Base-by-base conservation (phyloP, 441 rosid species). In the Lepidium campestre region DNA sequence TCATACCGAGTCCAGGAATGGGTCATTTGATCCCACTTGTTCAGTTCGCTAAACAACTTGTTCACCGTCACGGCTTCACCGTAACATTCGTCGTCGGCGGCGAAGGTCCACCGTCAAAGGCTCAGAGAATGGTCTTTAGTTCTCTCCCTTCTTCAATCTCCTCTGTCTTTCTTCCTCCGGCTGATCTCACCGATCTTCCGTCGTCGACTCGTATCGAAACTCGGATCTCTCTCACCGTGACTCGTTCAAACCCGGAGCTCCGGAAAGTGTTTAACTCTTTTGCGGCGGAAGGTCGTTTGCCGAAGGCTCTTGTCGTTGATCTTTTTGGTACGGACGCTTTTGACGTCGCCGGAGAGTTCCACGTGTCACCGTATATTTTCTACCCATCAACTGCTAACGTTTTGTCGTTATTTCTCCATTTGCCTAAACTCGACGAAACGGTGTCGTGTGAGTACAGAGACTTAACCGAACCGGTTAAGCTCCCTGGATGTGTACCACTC, bases 401-500 rank as follows among this genome's bases (percentile, higher is more conserved):
- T 2, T 31, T 86, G 65, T 83, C 85, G 2, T 19, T 76, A 7
- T 15, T 70, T 17, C 62, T 81, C n/a, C 54, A 77, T 44, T 56
- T 80, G 15, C 86, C 90, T 2, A 61, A 73, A 55, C 77, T 85
- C 12, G 77, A 85, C 40, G 62, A 79, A 34, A 67, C 47, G 15
- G 39, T 54, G 63, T 56, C 81, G 13, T 66, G 78, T 27, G 86
- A 78, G 75, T 80, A 42, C n/a, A 65, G 70, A 4, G 87, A 86
- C 10, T 40, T 74, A 48, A 57, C 79, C 18, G 83, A 83, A 57
- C 88, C 82, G 54, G 27, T 85, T 66, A 32, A 70, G 18, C 15
- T 85, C 3, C 93, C 88, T 1, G 90, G 93, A 0, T 85, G 85
- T 29, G 68, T 81, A 2, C 84, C 86, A 32, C 0, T 86, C 14